Evolutionary conservation across 176 grass and related monocot species (phyloP).

Genomic region (Ensete glaucum): DNA sequence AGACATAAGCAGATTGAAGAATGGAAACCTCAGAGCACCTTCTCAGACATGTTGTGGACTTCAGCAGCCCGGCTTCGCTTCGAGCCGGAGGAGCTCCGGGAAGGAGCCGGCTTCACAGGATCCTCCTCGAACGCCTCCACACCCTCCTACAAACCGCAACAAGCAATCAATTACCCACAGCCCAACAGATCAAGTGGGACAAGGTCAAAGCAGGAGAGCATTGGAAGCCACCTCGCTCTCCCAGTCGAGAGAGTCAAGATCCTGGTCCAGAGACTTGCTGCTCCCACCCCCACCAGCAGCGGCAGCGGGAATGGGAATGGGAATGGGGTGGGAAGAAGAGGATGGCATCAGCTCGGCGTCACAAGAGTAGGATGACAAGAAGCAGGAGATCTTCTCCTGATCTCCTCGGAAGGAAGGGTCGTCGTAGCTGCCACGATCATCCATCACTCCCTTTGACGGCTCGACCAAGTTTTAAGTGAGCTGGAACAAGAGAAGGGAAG

Average conservation of each 20-base stretch:
- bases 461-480: not conserved
- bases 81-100: conserved; percentile 51
- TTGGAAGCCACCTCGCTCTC: conserved; percentile 5
- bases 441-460: not conserved
- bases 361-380: not conserved
- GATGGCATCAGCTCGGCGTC: conserved; percentile 3
- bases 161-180: not conserved
- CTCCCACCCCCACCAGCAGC: not conserved
- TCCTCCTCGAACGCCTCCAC: conserved; percentile 53
- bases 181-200: not conserved
- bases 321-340: not conserved
- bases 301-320: no score
- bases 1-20: no score
- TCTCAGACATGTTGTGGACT: conserved; percentile 98
- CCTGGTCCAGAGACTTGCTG: not conserved
- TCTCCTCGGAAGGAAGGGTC: not conserved
- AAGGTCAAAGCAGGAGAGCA: not conserved
- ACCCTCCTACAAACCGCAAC: conserved; percentile 36
- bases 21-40: conserved; percentile 33
- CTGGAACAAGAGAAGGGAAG: not conserved
- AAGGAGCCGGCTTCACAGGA: conserved; percentile 10
- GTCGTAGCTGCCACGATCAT: not conserved
- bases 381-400: conserved; percentile 1
- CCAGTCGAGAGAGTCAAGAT: conserved; percentile 7
- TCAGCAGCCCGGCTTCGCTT: conserved; percentile 89